phyloP scores from a whole-genome alignment of 108 stramenopile genomes.

The Skeletonema potamos region DNA sequence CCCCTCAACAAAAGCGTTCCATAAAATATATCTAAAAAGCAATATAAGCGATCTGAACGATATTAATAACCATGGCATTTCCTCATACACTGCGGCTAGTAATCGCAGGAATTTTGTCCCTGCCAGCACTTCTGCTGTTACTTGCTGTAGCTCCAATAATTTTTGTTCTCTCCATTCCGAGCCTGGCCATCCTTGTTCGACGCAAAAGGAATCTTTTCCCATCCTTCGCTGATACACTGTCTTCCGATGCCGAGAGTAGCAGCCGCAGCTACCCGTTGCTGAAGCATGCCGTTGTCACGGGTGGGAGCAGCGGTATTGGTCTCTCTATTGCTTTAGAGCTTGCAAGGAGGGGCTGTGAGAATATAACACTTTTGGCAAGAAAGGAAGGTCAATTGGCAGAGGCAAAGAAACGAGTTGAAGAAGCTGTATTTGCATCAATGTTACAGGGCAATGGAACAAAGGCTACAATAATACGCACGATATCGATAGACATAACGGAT shows the following conservation, averaged over 20 bases:
- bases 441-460: not conserved
- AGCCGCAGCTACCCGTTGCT: constrained; percentile 21
- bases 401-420: constrained; percentile 49
- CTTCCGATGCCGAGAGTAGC: not conserved
- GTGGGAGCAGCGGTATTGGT: constrained; percentile 88
- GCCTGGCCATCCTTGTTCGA: constrained; percentile 50
- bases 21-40: too few relatives aligned
- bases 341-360: constrained; percentile 46
- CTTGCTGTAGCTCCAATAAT: constrained; percentile 49
- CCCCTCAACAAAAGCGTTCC: too few relatives aligned
- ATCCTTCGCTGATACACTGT: not conserved
- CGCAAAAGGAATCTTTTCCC: constrained; percentile 36
- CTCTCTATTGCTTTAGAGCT: constrained; percentile 70
- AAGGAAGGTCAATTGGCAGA: constrained; percentile 57
- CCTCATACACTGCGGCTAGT: constrained; percentile 29
- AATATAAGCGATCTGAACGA: too few relatives aligned
- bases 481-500: constrained; percentile 73
- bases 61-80: constrained; percentile 30
- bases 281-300: constrained; percentile 79
- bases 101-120: constrained; percentile 52
- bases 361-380: constrained; percentile 79
- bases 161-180: constrained; percentile 58
- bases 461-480: constrained; percentile 20
- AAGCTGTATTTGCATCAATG: constrained; percentile 22
- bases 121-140: constrained; percentile 56